A percentile compares a stretch with the other conserved stretches of the same genome.
These are phyloP conservation scores for Cornus florida DNA, from an alignment of 148 eudicot species.

Conservation along the genomic window DNA sequence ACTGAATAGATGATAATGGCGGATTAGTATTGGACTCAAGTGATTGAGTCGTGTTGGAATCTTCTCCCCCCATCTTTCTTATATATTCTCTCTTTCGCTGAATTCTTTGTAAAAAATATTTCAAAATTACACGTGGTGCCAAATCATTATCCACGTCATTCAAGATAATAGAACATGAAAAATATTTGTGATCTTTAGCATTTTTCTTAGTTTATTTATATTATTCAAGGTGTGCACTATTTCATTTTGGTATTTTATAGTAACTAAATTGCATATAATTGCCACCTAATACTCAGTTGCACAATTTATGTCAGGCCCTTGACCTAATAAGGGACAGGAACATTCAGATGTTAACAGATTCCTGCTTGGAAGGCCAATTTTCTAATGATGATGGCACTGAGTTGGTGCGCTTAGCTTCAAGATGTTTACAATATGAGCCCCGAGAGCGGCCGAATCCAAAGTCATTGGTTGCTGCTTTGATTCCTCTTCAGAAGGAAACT, in stretches of 20 bases:
- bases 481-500: slow-evolving; percentile 89
- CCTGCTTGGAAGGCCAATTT: slow-evolving; percentile 94
- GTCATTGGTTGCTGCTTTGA: slow-evolving; percentile 71
- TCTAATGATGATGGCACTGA: slow-evolving; percentile 85
- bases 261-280: neutral
- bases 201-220: neutral
- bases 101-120: too few relatives aligned
- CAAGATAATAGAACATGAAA: too few relatives aligned
- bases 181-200: too few relatives aligned
- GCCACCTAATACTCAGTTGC: slow-evolving; percentile 5
- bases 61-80: too few relatives aligned
- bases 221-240: slow-evolving; percentile 5
- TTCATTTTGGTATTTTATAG: slow-evolving; percentile 2
- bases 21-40: too few relatives aligned
- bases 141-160: too few relatives aligned
- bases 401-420: slow-evolving; percentile 78
- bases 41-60: too few relatives aligned
- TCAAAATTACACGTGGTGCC: too few relatives aligned
- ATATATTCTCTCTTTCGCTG: too few relatives aligned
- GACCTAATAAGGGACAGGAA: slow-evolving; percentile 90
- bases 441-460: slow-evolving; percentile 89
- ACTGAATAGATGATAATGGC: too few relatives aligned
- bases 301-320: slow-evolving; percentile 63
- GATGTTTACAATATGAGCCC: slow-evolving; percentile 91
- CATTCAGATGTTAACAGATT: slow-evolving; percentile 81